Base-by-base conservation (phyloP, 2,329 filamentous ascomycete species). In the Talaromyces piceae region DNA sequence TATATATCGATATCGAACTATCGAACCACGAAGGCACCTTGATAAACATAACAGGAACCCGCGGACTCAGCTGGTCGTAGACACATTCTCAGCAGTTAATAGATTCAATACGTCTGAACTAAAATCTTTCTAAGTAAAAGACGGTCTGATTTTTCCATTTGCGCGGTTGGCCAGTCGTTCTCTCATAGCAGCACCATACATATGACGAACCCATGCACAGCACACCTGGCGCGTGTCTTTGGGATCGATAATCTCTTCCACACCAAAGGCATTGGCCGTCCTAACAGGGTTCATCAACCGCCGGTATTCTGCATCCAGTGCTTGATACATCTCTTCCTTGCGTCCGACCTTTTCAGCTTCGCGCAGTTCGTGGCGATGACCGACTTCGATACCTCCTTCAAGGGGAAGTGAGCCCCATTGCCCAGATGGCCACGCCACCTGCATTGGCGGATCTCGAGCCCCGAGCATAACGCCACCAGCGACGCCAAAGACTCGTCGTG, bases 181-280 rank as follows among this genome's bases (percentile, higher is more conserved):
- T 37, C 71, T 71, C 63, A 81, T 63, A 51, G 80, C 64, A n/a
- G 63, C 67, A 37, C 76, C 72, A 62, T 81, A 84, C 23, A 81
- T 71, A 64, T 82, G 76, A 49, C 61, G 67, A 3, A 73, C 65
- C 81, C 82, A 84, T 30, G 75, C 71, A 54, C 73, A 77, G 31
- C 77, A 75, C 7, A 82, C 64, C n/a, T 64, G 62, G 47, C 81
- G 71, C 3, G 81, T 84, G 52, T 75, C 70, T 27, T 77, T 78
- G 4, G 81, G 81, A 65, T 84, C 81, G 37, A 84, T 78, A 43
- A 84, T 83, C 62, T 84, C 81, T 63, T 84, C 80, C 0, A 84
- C 72, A 0, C 78, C 78, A 63, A 84, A 84, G 9, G 76, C 74
- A 65, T 83, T 83, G 11, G 82, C 81, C 3, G 80, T 83, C 13